These are phyloP conservation scores for Dissoconium aciculare DNA, from an alignment of 2,329 filamentous ascomycete genomes.

Conservation along the genomic window DNA sequence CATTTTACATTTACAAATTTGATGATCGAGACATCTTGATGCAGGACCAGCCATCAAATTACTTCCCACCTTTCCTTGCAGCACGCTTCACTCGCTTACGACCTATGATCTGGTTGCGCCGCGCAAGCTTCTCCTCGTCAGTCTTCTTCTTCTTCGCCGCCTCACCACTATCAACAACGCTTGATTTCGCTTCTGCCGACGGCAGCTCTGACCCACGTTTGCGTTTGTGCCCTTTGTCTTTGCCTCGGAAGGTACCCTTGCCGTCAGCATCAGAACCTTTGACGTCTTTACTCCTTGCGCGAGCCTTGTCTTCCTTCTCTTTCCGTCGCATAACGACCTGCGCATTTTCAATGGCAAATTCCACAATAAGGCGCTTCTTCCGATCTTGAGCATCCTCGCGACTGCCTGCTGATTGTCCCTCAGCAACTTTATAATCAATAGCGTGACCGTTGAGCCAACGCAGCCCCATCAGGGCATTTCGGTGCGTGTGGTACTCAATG, in stretches of 20 bases:
- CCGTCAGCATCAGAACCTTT: constrained; percentile 9
- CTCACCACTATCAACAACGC: constrained; percentile 8
- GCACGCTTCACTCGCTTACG: constrained; percentile 63
- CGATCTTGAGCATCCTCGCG: constrained; percentile 47
- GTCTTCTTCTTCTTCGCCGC: constrained; percentile 25
- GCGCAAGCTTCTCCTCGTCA: constrained; percentile 41
- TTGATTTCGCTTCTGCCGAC: not conserved
- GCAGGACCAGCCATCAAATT: too few relatives aligned
- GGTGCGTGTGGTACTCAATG: constrained; percentile 88
- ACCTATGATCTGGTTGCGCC: constrained; percentile 64
- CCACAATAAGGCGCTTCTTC: constrained; percentile 80
- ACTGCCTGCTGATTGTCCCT: constrained; percentile 24
- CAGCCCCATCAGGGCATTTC: constrained; percentile 86
- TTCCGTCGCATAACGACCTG: constrained; percentile 76
- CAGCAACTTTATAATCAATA: constrained; percentile 36
- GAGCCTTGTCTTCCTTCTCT: constrained; percentile 44
- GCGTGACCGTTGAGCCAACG: constrained; percentile 78
- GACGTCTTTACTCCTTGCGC: constrained; percentile 27
- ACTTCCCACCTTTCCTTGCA: constrained; percentile 15
- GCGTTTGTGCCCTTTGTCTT: constrained; percentile 21
- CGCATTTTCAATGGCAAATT: constrained; percentile 96
- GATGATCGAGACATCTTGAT: too few relatives aligned
- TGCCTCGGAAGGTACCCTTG: constrained; percentile 8
- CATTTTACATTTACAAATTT: too few relatives aligned
- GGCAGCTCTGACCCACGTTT: constrained; percentile 26